Conservation (phyloP, 2,329 filamentous ascomycete species). For the Alternaria brassicae region DNA sequence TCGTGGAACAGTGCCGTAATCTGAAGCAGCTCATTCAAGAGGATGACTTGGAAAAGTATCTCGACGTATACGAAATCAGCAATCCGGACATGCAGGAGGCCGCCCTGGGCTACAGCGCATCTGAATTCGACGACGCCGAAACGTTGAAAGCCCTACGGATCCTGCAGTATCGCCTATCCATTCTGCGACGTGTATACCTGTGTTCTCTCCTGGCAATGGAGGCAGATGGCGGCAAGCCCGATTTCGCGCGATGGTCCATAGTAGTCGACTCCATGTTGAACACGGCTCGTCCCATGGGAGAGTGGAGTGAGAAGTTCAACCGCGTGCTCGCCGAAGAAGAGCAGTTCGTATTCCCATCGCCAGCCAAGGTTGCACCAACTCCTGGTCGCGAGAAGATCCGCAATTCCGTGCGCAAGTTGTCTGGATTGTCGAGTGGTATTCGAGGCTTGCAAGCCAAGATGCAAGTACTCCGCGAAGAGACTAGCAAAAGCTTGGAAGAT, state of each 20-base stretch:
- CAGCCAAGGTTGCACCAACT: slow-evolving; percentile 66
- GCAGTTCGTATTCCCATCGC: slow-evolving; percentile 60
- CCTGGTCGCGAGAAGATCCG: slow-evolving; percentile 85
- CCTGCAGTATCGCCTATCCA: slow-evolving; percentile 73
- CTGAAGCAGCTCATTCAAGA: slow-evolving; percentile 78
- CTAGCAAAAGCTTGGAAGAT: slow-evolving; percentile 77
- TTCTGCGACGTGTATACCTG: slow-evolving; percentile 81
- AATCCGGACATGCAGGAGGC: slow-evolving; percentile 57
- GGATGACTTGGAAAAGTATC: slow-evolving; percentile 87
- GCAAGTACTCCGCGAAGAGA: slow-evolving; percentile 89
- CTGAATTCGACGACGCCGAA: slow-evolving; percentile 77
- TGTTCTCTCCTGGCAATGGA: slow-evolving; percentile 90
- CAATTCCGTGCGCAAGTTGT: slow-evolving; percentile 85
- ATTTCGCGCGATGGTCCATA: slow-evolving; percentile 79
- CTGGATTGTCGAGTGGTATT: slow-evolving; percentile 87
- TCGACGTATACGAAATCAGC: slow-evolving; percentile 69
- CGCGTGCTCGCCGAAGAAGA: slow-evolving; percentile 80
- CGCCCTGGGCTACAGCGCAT: slow-evolving; percentile 62
- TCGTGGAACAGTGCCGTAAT: slow-evolving; percentile 71
- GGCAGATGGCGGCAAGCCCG: slow-evolving; percentile 76
- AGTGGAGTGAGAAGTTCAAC: slow-evolving; percentile 70
- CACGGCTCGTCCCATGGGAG: slow-evolving; percentile 67
- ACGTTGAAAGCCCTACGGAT: slow-evolving; percentile 78
- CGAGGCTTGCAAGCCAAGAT: slow-evolving; percentile 93
- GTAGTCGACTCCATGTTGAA: slow-evolving; percentile 77